Percentiles rank a stretch among this genome's conserved stretches.
These are phyloP conservation scores for Rhododendron kiyosumense DNA, from an alignment of 148 eudicot genomes.

Conservation along the genomic window DNA sequence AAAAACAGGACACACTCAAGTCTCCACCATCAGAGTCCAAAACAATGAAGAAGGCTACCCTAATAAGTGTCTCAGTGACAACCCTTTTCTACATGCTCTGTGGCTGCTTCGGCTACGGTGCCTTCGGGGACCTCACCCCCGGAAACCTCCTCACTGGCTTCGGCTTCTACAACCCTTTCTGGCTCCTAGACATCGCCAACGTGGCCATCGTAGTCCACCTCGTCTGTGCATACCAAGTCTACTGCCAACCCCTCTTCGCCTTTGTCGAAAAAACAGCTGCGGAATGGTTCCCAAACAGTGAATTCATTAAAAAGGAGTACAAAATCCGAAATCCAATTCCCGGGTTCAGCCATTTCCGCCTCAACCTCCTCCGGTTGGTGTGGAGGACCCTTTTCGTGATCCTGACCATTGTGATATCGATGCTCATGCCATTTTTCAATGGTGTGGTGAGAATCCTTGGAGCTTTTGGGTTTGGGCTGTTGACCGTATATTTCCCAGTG, in stretches of 20 bases:
- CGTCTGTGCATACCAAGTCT: constrained; percentile 38
- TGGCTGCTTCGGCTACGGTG: constrained; percentile 47
- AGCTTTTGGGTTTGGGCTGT: constrained; percentile 36
- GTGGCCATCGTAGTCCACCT: constrained; percentile 34
- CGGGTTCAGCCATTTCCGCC: constrained; percentile 6
- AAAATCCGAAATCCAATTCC: constrained; percentile 16
- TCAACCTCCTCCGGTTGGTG: constrained; percentile 30
- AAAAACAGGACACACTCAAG: constrained; percentile 36
- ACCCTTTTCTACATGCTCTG: constrained; percentile 42
- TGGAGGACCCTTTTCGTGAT: constrained; percentile 36
- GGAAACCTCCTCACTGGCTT: constrained; percentile 45
- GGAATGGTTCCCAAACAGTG: constrained; percentile 14
- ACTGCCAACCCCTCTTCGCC: constrained; percentile 33
- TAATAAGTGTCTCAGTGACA: constrained; percentile 31
- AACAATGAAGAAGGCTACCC: constrained; percentile 41
- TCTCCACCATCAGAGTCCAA: constrained; percentile 43
- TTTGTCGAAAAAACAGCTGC: constrained; percentile 20
- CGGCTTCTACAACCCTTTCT: constrained; percentile 42
- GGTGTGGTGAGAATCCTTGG: constrained; percentile 42
- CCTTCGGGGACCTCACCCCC: constrained; percentile 38
- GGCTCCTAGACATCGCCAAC: constrained; percentile 42
- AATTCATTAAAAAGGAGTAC: constrained; percentile 17
- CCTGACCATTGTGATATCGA: constrained; percentile 21
- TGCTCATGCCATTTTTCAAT: constrained; percentile 44
- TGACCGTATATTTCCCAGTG: constrained; percentile 43